phyloP scores from a whole-genome alignment of 768 basidiomycete species.

The Tephrocybe sp. region DNA sequence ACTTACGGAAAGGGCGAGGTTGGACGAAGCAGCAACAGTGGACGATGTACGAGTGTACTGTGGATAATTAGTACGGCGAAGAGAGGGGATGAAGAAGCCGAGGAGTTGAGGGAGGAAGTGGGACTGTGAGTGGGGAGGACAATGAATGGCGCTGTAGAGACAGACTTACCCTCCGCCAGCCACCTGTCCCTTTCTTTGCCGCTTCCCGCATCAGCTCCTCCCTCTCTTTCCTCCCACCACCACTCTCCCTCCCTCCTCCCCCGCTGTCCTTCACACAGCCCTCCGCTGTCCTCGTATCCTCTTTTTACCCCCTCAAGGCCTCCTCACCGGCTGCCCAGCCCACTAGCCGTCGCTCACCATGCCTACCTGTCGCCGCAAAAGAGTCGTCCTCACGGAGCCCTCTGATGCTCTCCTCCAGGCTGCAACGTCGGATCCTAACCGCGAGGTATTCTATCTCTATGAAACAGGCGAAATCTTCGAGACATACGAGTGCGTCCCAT shows the following conservation, averaged over 20 bases:
- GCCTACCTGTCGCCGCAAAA: conserved; percentile 89
- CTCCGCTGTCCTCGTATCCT: conserved; percentile 14
- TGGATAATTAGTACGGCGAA: background rate
- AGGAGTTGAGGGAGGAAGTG: conserved; percentile 15
- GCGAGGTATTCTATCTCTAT: conserved; percentile 86
- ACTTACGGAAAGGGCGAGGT: conserved; percentile 12
- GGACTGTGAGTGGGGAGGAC: conserved; percentile 15
- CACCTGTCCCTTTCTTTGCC: conserved; percentile 65
- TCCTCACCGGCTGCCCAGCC: too few species aligned
- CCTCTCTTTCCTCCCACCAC: conserved; percentile 33
- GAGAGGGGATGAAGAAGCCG: conserved; percentile 21
- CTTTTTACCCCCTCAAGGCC: conserved; percentile 20
- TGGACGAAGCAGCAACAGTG: background rate
- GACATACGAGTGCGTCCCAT: conserved; percentile 81
- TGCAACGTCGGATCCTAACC: conserved; percentile 61
- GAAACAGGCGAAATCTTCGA: conserved; percentile 98
- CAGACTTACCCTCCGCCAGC: conserved; percentile 57
- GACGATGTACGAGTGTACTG: background rate
- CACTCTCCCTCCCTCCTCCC: conserved; percentile 21
- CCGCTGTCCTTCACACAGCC: conserved; percentile 17
- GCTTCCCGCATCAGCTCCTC: conserved; percentile 51
- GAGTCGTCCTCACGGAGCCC: conserved; percentile 86
- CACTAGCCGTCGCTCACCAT: too few species aligned
- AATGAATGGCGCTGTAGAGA: conserved; percentile 28
- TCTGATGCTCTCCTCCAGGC: conserved; percentile 68